phyloP scores from a whole-genome alignment of 2,329 filamentous ascomycete species.

The Ophiocordyceps unilateralis region DNA sequence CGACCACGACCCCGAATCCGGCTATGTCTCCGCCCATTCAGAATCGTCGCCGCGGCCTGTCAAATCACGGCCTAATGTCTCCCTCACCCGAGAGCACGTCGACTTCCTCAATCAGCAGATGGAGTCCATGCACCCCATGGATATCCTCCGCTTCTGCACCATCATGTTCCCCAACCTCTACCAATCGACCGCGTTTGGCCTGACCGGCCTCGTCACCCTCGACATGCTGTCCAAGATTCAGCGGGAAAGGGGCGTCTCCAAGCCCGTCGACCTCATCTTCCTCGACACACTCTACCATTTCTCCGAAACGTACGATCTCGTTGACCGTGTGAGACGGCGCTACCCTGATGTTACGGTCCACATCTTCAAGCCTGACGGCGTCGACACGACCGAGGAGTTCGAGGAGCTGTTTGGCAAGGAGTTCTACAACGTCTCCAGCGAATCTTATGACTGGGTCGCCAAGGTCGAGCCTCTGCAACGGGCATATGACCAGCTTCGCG shows the following conservation, averaged over 20 bases:
- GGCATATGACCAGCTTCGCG: slow-evolving; percentile 72
- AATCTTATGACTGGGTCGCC: slow-evolving; percentile 90
- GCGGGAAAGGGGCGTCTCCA: slow-evolving; percentile 41
- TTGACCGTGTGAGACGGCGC: slow-evolving; percentile 54
- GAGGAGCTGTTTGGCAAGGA: slow-evolving; percentile 64
- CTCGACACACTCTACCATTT: slow-evolving; percentile 76
- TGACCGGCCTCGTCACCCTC: slow-evolving; percentile 66
- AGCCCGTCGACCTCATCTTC: slow-evolving; percentile 53
- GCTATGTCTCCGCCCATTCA: slow-evolving; percentile 50
- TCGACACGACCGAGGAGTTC: slow-evolving; percentile 59
- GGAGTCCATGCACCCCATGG: slow-evolving; percentile 73
- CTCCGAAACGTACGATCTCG: slow-evolving; percentile 54
- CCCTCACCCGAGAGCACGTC: slow-evolving; percentile 75
- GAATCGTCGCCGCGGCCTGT: slow-evolving; percentile 18
- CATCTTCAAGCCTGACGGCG: slow-evolving; percentile 72
- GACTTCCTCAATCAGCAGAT: slow-evolving; percentile 83
- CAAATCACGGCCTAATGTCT: slow-evolving; percentile 49
- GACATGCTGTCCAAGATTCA: slow-evolving; percentile 72
- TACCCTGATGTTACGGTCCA: slow-evolving; percentile 74
- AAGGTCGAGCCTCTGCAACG: slow-evolving; percentile 95
- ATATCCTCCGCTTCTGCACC: slow-evolving; percentile 84
- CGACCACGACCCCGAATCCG: slow-evolving; percentile 49
- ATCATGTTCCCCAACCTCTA: slow-evolving; percentile 78
- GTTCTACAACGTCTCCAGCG: slow-evolving; percentile 71
- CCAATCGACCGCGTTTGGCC: slow-evolving; percentile 70